phyloP scores from a whole-genome alignment of 306 rosid genomes.

The Castanospermum australe region DNA sequence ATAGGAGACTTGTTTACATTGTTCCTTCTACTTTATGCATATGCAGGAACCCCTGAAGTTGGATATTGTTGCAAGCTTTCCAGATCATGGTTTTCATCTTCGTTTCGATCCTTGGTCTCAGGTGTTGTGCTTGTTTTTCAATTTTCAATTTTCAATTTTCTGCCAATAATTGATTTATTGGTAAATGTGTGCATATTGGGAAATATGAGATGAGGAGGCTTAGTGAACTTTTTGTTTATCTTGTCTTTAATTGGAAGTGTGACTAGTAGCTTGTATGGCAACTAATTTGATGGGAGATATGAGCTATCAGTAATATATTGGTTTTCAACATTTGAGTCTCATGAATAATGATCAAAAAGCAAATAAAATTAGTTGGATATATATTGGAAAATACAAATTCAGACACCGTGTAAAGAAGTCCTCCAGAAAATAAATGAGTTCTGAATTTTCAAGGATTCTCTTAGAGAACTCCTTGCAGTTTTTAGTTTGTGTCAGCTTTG shows the following conservation, averaged over 20 bases:
- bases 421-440: constrained; percentile 9
- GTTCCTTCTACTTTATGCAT: constrained; percentile 8
- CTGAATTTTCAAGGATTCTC: background rate
- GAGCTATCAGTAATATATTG: background rate
- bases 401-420: background rate
- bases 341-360: background rate
- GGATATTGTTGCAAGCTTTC: constrained; percentile 93
- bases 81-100: constrained; percentile 97
- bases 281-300: background rate
- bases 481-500: constrained; percentile 7
- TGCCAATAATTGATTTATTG: background rate
- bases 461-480: background rate
- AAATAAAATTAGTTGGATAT: background rate
- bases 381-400: background rate
- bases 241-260: background rate
- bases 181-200: constrained; percentile 3
- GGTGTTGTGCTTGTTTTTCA: constrained; percentile 46
- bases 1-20: background rate
- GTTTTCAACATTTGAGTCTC: background rate
- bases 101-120: constrained; percentile 99
- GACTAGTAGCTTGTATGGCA: background rate
- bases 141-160: no score
- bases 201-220: background rate
- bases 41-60: constrained; percentile 85
- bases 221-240: background rate